Evolutionary conservation across 2,329 filamentous ascomycete species (phyloP).

Genomic region (Aspergillus floridensis): DNA sequence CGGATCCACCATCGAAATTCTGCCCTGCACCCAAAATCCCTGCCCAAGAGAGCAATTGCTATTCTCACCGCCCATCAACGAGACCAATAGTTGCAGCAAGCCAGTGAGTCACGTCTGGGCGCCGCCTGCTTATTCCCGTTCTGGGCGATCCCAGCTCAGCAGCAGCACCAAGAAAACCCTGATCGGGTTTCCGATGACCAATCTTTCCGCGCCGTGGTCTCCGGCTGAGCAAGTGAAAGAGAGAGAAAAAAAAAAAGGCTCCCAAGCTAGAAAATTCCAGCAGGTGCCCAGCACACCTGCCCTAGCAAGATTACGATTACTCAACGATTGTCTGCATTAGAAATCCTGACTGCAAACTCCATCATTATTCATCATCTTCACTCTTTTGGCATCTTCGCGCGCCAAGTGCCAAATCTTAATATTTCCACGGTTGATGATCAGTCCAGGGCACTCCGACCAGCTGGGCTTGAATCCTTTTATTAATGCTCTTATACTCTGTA

Average conservation of each 20-base stretch:
- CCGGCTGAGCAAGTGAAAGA: neutral
- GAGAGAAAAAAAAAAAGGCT: neutral
- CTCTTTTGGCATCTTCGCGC: neutral
- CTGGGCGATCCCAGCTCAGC: conserved; percentile 8
- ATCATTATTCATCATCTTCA: conserved; percentile 2
- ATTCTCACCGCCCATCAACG: conserved; percentile 14
- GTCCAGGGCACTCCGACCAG: neutral
- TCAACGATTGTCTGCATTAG: neutral
- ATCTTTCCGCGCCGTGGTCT: conserved; percentile 20
- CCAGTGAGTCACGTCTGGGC: conserved; percentile 16
- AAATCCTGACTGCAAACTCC: neutral
- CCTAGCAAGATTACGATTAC: neutral
- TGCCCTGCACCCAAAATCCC: neutral
- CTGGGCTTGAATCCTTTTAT: neutral
- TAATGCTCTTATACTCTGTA: neutral
- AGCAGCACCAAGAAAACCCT: neutral
- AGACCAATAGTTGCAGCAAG: conserved; percentile 10
- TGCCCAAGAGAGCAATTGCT: conserved; percentile 7
- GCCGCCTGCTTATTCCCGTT: conserved; percentile 8
- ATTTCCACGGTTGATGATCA: neutral
- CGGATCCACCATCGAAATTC: conserved; percentile 5
- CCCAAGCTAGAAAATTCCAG: conserved; percentile 12
- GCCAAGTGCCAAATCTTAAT: neutral
- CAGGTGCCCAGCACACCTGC: neutral
- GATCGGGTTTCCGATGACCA: conserved; percentile 19